These are phyloP conservation scores for Sporobolomyces pararoseus DNA, from an alignment of 768 basidiomycete genomes.

Conservation along the genomic window DNA sequence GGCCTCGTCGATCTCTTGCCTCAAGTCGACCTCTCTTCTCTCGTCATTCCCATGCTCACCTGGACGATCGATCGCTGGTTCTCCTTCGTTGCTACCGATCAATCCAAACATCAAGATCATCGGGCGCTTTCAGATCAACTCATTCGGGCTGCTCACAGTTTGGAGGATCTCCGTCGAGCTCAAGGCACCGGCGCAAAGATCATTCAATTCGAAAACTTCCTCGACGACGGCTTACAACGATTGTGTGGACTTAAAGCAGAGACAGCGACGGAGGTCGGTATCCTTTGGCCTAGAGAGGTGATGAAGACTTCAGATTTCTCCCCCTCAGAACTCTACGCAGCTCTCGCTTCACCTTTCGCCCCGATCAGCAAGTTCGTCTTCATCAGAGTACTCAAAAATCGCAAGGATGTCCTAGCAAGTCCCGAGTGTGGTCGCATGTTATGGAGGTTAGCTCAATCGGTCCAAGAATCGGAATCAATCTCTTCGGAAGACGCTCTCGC, in stretches of 20 bases:
- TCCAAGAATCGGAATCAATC: background rate
- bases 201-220: constrained; percentile 44
- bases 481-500: constrained; percentile 11
- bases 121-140: constrained; percentile 27
- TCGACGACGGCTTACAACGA: constrained; percentile 54
- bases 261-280: background rate
- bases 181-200: background rate
- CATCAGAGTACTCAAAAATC: background rate
- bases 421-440: background rate
- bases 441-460: constrained; percentile 28
- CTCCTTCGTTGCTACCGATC: constrained; percentile 55
- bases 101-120: background rate
- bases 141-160: constrained; percentile 36
- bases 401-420: background rate
- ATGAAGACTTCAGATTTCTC: background rate
- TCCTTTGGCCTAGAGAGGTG: constrained; percentile 19
- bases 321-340: background rate
- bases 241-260: background rate
- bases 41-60: constrained; percentile 52
- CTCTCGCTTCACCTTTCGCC: constrained; percentile 24
- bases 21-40: constrained; percentile 61
- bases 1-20: constrained; percentile 64
- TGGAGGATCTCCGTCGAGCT: constrained; percentile 48
- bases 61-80: constrained; percentile 54
- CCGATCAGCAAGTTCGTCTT: constrained; percentile 29